These are phyloP conservation scores for Thelonectria olida DNA, from an alignment of 2,329 filamentous ascomycete genomes.

Conservation along the genomic window DNA sequence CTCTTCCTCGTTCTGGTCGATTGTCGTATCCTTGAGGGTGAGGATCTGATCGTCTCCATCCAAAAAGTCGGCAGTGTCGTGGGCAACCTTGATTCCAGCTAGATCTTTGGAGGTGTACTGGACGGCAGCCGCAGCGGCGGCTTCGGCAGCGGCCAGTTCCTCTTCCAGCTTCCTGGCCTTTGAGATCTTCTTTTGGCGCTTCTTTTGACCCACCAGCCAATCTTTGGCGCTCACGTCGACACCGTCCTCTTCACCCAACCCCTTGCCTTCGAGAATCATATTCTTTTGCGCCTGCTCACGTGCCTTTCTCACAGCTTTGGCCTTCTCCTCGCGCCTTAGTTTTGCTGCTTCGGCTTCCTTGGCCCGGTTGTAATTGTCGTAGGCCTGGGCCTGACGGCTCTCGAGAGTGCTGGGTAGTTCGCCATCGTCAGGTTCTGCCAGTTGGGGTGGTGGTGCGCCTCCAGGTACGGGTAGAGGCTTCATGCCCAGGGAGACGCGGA, in stretches of 20 bases:
- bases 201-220: conserved; percentile 91
- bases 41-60: conserved; percentile 88
- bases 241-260: conserved; percentile 78
- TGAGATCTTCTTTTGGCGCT: conserved; percentile 90
- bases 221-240: conserved; percentile 79
- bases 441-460: conserved; percentile 58
- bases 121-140: conserved; percentile 66
- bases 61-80: conserved; percentile 83
- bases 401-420: conserved; percentile 86
- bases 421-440: conserved; percentile 66
- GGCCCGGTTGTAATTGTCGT: conserved; percentile 75
- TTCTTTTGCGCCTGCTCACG: conserved; percentile 84
- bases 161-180: conserved; percentile 76
- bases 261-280: conserved; percentile 80
- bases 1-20: conserved; percentile 84
- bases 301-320: conserved; percentile 86
- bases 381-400: conserved; percentile 75
- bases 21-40: conserved; percentile 91
- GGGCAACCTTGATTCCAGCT: conserved; percentile 89
- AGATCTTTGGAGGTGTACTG: conserved; percentile 88
- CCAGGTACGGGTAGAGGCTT: conserved; percentile 89
- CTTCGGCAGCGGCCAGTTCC: conserved; percentile 81
- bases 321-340: conserved; percentile 79
- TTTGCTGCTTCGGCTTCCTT: conserved; percentile 80
- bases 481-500: conserved; percentile 88